phyloP scores from a whole-genome alignment of 805 yeast species.

The Priceomyces haplophilus region DNA sequence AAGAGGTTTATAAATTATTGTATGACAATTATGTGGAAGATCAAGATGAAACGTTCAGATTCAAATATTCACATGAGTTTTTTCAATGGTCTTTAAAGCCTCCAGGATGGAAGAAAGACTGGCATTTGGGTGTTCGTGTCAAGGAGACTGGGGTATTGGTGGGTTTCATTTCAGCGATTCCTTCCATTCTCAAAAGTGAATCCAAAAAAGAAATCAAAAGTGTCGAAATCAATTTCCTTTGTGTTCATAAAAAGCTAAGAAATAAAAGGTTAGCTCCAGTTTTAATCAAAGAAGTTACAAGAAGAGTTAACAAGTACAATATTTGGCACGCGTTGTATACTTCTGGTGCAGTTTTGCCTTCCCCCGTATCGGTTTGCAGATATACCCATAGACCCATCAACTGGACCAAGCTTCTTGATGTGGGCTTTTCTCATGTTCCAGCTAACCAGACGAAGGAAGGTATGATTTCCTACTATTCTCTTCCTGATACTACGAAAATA shows the following conservation, averaged over 20 bases:
- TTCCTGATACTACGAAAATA: slow-evolving; percentile 50
- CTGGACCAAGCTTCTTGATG: slow-evolving; percentile 86
- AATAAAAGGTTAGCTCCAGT: slow-evolving; percentile 94
- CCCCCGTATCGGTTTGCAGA: slow-evolving; percentile 86
- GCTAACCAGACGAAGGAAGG: slow-evolving; percentile 60
- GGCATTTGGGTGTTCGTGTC: slow-evolving; percentile 94
- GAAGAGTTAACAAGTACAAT: slow-evolving; percentile 78
- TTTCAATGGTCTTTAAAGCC: slow-evolving; percentile 91
- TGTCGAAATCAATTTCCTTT: slow-evolving; percentile 89
- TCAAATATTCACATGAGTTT: slow-evolving; percentile 79
- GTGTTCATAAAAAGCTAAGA: slow-evolving; percentile 91
- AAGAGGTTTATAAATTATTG: slow-evolving; percentile 74
- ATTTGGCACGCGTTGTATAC: slow-evolving; percentile 97
- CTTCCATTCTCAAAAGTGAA: slow-evolving; percentile 60
- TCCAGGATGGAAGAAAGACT: slow-evolving; percentile 86
- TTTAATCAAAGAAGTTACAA: slow-evolving; percentile 87
- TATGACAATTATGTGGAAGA: slow-evolving; percentile 95
- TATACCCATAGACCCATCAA: slow-evolving; percentile 92
- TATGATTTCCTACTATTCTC: slow-evolving; percentile 59
- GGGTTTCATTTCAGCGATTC: slow-evolving; percentile 91
- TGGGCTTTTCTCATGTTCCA: slow-evolving; percentile 85
- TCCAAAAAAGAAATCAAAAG: slow-evolving; percentile 47
- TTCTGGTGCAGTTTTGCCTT: slow-evolving; percentile 86
- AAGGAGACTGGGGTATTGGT: slow-evolving; percentile 71
- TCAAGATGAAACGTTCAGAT: slow-evolving; percentile 85